Base-by-base conservation (phyloP, 2,329 filamentous ascomycete species). In the Hypomyces rosellus region DNA sequence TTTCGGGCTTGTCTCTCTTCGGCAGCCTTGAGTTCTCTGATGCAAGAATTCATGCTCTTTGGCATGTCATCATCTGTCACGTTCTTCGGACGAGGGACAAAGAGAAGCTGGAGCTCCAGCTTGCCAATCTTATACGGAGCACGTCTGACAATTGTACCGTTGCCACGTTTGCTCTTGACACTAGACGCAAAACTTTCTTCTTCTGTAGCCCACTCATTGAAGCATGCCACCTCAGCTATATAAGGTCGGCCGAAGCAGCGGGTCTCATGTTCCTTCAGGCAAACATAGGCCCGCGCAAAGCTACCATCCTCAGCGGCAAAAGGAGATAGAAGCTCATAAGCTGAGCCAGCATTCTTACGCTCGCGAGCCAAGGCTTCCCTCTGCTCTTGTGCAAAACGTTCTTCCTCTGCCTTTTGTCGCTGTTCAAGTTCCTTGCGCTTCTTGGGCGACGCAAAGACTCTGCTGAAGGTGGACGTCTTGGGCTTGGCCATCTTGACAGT, bases 151-250 rank as follows among this genome's bases (percentile, higher is more conserved):
- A 88, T 48, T 80, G 82, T 76, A 20, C 78, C 79, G 56, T 80
- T 83, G 39, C 83, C 81, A 55, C 88, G 88, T 81, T 97, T 97
- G 76, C 89, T 96, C 78, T 95, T 95, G 55, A 96, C 86, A 68
- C 89, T 96, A 62, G 84, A 95, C 5, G 86, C 82, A 54, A 85
- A 85, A 20, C 76, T 77, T 9, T 81, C 82, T 59, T 93, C 88
- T 65, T 99, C 93, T 3, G 88, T 84, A 0, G 93, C 93, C 93
- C 93, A 99, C 72, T 99, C 93, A 63, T 99, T 99, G 79, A 97
- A 99, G 70, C 90, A 95, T 15, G 89, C 88, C 50, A 97, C 84
- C 60, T 97, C 91, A 14, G 91, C 89, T 54, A 84, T 85, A 62
- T 92, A 86, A 8, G 89, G 90, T 15, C 93, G 85, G 34, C 93